These are phyloP conservation scores for Penicillium bialowiezense DNA, from an alignment of 495 filamentous ascomycete species.

Conservation along the genomic window DNA sequence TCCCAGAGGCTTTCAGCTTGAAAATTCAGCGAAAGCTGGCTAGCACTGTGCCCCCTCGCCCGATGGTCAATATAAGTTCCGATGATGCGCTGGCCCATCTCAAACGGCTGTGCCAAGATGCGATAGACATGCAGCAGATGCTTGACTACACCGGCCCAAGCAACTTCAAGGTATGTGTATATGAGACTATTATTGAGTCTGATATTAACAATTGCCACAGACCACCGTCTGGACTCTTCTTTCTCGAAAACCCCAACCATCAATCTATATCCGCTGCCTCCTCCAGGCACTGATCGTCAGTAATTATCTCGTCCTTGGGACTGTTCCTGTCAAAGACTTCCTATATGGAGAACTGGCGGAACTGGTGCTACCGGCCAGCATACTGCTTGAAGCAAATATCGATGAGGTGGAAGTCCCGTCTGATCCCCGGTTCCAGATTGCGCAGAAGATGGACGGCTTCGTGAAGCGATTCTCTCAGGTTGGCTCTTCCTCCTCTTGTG, in stretches of 20 bases:
- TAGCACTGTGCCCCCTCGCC: conserved; percentile 88
- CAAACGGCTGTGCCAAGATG: conserved; percentile 68
- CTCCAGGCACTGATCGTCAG: conserved; percentile 75
- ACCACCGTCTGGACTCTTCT: conserved; percentile 63
- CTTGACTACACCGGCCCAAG: conserved; percentile 66
- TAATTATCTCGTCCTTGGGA: conserved; percentile 62
- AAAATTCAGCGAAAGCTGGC: conserved; percentile 88
- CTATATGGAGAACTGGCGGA: conserved; percentile 77
- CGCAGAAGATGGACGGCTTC: conserved; percentile 76
- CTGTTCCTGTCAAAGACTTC: conserved; percentile 66
- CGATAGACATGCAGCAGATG: conserved; percentile 63
- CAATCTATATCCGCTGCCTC: conserved; percentile 78
- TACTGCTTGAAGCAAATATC: conserved; percentile 68
- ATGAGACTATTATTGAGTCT: conserved; percentile 7
- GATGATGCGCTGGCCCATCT: conserved; percentile 70
- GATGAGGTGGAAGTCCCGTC: conserved; percentile 73
- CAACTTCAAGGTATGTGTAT: conserved; percentile 49
- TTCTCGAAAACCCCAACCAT: conserved; percentile 75
- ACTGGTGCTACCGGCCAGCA: conserved; percentile 67
- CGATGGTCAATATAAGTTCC: conserved; percentile 74
- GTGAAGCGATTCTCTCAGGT: conserved; percentile 65
- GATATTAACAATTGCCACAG: conserved; percentile 37
- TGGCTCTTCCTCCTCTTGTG: conserved; percentile 4
- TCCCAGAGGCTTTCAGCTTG: conserved; percentile 77
- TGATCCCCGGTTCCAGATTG: conserved; percentile 74